These are phyloP conservation scores for Solidago caesia DNA, from an alignment of 129 eudicot genomes.

Conservation along the genomic window DNA sequence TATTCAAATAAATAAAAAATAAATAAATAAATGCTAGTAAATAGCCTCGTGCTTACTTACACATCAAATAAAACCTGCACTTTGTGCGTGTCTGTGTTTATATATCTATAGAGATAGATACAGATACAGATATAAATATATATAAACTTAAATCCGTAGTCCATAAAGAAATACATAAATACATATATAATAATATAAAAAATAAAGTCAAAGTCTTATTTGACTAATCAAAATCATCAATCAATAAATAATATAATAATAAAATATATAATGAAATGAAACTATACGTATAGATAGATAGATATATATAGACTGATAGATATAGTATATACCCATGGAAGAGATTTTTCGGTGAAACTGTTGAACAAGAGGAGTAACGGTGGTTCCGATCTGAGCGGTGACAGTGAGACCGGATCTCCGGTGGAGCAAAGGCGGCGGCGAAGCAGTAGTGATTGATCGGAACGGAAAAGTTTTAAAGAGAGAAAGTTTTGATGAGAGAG, in stretches of 20 bases:
- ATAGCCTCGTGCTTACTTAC: not conserved
- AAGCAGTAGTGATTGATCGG: constrained; percentile 21
- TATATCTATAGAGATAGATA: no score
- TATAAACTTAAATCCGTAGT: no score
- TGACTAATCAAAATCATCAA: not conserved
- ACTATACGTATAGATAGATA: not conserved
- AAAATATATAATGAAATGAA: not conserved
- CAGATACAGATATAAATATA: no score
- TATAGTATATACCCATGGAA: constrained; percentile 56
- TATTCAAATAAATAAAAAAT: no score
- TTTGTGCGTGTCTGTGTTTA: no score
- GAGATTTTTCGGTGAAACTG: constrained; percentile 51
- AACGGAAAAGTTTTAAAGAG: constrained; percentile 14
- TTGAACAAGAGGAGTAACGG: constrained; percentile 41
- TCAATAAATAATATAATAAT: constrained; percentile 4
- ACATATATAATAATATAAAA: not conserved
- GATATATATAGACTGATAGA: not conserved
- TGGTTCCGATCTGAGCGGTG: constrained; percentile 52
- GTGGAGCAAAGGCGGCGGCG: constrained; percentile 30
- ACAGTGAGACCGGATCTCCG: constrained; percentile 53
- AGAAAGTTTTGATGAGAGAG: constrained; percentile 26
- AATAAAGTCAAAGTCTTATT: not conserved
- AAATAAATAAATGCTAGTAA: no score
- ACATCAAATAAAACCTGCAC: not conserved
- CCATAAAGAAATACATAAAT: not conserved